phyloP scores from a whole-genome alignment of 2,329 filamentous ascomycete genomes.

The Xylaria sp. region DNA sequence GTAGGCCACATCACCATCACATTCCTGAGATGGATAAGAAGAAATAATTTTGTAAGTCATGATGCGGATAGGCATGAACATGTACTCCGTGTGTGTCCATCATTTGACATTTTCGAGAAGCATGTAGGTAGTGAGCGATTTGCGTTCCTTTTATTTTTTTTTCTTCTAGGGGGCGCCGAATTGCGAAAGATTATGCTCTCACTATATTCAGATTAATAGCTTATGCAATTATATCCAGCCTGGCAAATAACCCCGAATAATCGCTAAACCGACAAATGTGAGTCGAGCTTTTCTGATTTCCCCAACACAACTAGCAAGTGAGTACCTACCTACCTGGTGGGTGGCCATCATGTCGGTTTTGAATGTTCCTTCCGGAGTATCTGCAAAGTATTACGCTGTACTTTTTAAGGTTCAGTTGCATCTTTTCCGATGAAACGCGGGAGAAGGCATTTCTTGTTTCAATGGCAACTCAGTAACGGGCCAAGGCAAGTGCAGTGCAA shows the following conservation, averaged over 20 bases:
- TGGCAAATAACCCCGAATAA: neutral
- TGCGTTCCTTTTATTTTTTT: too few relatives aligned
- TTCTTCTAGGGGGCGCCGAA: neutral
- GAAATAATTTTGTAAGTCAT: neutral
- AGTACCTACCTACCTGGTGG: neutral
- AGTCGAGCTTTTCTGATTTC: neutral
- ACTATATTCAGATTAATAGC: constrained; percentile 2
- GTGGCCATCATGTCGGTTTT: neutral
- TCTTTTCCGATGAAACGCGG: constrained; percentile 38
- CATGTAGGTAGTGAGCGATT: neutral
- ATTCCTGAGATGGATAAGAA: neutral
- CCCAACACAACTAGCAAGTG: too few relatives aligned
- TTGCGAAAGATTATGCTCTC: neutral
- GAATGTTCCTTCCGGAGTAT: neutral
- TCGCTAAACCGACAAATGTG: neutral
- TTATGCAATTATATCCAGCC: constrained; percentile 10
- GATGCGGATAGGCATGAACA: neutral
- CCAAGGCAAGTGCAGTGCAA: constrained; percentile 27
- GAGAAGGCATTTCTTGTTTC: constrained; percentile 32
- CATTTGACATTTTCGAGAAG: too few relatives aligned
- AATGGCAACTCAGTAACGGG: constrained; percentile 13
- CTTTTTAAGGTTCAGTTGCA: constrained; percentile 19
- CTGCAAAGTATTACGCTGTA: neutral
- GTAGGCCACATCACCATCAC: constrained; percentile 19
- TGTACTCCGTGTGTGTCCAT: too few relatives aligned